Percentiles rank a stretch among this genome's conserved stretches.
Evolutionary conservation across 2,329 filamentous ascomycete species (phyloP).

Genomic region (Helotiales sp.): DNA sequence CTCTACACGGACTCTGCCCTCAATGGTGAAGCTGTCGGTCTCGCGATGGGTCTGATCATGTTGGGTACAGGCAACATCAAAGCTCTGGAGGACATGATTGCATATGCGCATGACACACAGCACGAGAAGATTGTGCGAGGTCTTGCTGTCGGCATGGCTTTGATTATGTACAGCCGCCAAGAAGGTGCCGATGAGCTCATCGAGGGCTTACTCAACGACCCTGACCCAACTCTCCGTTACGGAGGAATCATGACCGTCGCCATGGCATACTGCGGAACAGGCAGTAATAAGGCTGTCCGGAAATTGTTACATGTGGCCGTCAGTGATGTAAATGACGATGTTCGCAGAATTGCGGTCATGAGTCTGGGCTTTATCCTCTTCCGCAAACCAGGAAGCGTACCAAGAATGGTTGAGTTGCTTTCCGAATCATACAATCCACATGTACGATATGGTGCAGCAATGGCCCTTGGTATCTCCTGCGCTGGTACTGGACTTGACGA

Average conservation of each 20-base stretch:
- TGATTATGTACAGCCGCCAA: constrained; percentile 97
- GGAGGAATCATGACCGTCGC: constrained; percentile 99
- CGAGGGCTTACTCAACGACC: constrained; percentile 87
- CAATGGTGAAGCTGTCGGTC: constrained; percentile 93
- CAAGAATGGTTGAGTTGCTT: constrained; percentile 96
- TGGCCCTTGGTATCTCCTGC: constrained; percentile 97
- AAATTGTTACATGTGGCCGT: constrained; percentile 95
- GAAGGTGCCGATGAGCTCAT: constrained; percentile 94
- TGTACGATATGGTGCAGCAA: constrained; percentile 94
- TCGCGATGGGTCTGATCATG: constrained; percentile 98
- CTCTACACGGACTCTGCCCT: constrained; percentile 93
- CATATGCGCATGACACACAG: constrained; percentile 95
- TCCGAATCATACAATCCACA: constrained; percentile 99
- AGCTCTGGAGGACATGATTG: constrained; percentile 93
- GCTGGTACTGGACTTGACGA: constrained; percentile 95
- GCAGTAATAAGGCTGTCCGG: constrained; percentile 97
- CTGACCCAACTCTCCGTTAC: constrained; percentile 90
- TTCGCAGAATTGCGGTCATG: constrained; percentile 94
- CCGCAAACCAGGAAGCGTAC: constrained; percentile 94
- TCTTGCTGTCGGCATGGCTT: constrained; percentile 91
- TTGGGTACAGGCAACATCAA: constrained; percentile 94
- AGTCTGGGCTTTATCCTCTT: constrained; percentile 98
- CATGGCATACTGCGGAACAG: constrained; percentile 93
- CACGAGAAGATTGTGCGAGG: constrained; percentile 99
- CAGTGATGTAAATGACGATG: constrained; percentile 97